phyloP scores from a whole-genome alignment of 2,329 filamentous ascomycete species.

The Ceratocystis diversiconidia region DNA sequence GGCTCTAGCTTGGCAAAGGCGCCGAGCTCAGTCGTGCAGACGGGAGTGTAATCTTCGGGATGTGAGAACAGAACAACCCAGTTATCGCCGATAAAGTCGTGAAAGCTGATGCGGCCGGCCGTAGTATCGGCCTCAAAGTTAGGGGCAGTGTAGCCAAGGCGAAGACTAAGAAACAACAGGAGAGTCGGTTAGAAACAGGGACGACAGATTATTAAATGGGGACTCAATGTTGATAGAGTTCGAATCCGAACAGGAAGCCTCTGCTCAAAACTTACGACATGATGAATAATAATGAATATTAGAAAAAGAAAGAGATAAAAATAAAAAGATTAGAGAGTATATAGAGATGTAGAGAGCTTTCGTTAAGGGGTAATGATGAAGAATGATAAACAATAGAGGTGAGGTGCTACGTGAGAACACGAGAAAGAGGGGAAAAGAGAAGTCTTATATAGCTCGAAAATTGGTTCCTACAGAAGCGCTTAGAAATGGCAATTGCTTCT shows the following conservation, averaged over 20 bases:
- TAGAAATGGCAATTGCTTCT: slow-evolving; percentile 12
- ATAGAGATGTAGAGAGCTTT: too few relatives aligned
- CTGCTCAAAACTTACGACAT: slow-evolving; percentile 15
- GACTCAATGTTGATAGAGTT: too few relatives aligned
- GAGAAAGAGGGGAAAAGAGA: slow-evolving; percentile 12
- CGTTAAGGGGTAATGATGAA: neutral
- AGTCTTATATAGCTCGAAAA: slow-evolving; percentile 13
- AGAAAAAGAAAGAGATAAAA: neutral
- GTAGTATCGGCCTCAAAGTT: slow-evolving; percentile 79
- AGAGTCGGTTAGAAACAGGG: neutral
- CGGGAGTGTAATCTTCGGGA: slow-evolving; percentile 82
- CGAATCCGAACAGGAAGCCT: neutral
- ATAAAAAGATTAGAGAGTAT: too few relatives aligned
- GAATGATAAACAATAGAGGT: neutral
- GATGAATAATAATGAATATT: slow-evolving; percentile 8
- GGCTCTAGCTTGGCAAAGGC: slow-evolving; percentile 80
- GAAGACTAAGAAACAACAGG: slow-evolving; percentile 29
- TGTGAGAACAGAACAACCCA: slow-evolving; percentile 79
- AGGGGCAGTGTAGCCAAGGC: slow-evolving; percentile 53
- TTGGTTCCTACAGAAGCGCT: slow-evolving; percentile 6
- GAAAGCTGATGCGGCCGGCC: slow-evolving; percentile 64
- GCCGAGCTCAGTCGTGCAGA: slow-evolving; percentile 90
- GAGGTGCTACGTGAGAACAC: neutral
- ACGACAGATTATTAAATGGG: neutral
- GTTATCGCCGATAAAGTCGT: slow-evolving; percentile 63